These are phyloP conservation scores for Salix caprea DNA, from an alignment of 345 rosid species.

Conservation along the genomic window DNA sequence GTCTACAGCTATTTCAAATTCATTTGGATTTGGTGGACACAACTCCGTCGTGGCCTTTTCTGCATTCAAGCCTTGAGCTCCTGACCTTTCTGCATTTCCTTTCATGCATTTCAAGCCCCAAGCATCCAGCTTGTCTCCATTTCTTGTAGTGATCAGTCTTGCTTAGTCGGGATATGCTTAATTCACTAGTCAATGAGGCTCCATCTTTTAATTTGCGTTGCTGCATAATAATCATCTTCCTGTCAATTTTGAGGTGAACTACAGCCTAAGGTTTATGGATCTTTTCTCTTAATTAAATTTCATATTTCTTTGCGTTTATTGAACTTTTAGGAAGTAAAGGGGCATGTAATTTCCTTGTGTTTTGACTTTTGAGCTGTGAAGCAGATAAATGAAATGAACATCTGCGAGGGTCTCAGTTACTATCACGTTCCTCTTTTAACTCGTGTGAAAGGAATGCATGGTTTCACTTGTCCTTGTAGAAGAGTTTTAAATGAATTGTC, in stretches of 20 bases:
- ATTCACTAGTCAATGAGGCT: conserved; percentile 8
- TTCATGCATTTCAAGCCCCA: background rate
- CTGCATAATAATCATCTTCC: conserved; percentile 13
- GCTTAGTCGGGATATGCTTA: background rate
- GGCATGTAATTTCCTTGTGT: background rate
- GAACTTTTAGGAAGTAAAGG: background rate
- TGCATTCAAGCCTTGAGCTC: conserved; percentile 70
- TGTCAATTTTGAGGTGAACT: conserved; percentile 9
- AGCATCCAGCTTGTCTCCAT: conserved; percentile 4
- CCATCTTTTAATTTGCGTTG: conserved; percentile 17
- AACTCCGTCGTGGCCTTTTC: conserved; percentile 95
- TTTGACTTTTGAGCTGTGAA: background rate
- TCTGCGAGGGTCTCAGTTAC: too few relatives aligned
- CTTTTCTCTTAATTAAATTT: background rate
- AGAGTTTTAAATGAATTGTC: too few relatives aligned
- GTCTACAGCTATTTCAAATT: conserved; percentile 83
- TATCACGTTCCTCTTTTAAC: too few relatives aligned
- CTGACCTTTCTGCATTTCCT: background rate
- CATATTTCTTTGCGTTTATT: background rate
- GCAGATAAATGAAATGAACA: background rate
- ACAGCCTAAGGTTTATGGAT: background rate
- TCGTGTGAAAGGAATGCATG: too few relatives aligned
- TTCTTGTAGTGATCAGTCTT: conserved; percentile 5
- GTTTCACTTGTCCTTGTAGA: too few relatives aligned
- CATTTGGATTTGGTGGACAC: conserved; percentile 98